phyloP scores from a whole-genome alignment of 2,329 filamentous ascomycete genomes.

The Trichophyton benhamiae region DNA sequence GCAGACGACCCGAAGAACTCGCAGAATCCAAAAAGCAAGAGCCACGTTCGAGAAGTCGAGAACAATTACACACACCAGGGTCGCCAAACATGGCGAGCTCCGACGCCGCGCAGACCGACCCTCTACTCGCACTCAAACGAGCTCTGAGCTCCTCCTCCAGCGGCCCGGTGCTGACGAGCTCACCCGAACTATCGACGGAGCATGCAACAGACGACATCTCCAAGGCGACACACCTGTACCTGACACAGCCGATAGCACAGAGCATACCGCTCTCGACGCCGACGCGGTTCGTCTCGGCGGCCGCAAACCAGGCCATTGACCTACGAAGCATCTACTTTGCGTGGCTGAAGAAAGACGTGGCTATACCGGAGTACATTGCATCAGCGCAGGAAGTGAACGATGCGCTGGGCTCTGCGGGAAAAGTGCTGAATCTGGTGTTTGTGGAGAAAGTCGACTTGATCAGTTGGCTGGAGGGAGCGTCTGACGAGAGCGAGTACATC shows the following conservation, averaged over 20 bases:
- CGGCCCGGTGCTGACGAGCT: conserved; percentile 61
- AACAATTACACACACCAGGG: not conserved
- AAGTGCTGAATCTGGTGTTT: conserved; percentile 79
- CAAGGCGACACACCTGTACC: conserved; percentile 65
- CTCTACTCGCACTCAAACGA: conserved; percentile 70
- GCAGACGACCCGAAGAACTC: not conserved
- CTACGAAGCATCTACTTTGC: conserved; percentile 92
- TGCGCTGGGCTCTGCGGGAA: conserved; percentile 43
- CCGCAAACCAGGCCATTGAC: conserved; percentile 56
- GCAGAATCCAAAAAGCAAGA: not conserved
- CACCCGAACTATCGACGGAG: conserved; percentile 49
- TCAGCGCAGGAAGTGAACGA: conserved; percentile 70
- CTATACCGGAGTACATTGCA: conserved; percentile 82
- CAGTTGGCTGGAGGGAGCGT: conserved; percentile 82
- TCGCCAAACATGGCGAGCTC: conserved; percentile 17
- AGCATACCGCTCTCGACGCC: conserved; percentile 57
- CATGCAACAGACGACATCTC: conserved; percentile 53
- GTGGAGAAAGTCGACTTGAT: conserved; percentile 84
- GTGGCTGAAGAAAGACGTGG: conserved; percentile 83
- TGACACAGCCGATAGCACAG: conserved; percentile 49
- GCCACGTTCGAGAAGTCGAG: too few species aligned
- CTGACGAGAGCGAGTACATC: conserved; percentile 86
- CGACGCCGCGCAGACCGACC: conserved; percentile 49
- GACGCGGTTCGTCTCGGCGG: conserved; percentile 78
- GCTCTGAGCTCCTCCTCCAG: conserved; percentile 58